A percentile compares a stretch with the other conserved stretches of the same genome.
phyloP scores from a whole-genome alignment of 2,329 filamentous ascomycete genomes.

The Venturia aucupariae region DNA sequence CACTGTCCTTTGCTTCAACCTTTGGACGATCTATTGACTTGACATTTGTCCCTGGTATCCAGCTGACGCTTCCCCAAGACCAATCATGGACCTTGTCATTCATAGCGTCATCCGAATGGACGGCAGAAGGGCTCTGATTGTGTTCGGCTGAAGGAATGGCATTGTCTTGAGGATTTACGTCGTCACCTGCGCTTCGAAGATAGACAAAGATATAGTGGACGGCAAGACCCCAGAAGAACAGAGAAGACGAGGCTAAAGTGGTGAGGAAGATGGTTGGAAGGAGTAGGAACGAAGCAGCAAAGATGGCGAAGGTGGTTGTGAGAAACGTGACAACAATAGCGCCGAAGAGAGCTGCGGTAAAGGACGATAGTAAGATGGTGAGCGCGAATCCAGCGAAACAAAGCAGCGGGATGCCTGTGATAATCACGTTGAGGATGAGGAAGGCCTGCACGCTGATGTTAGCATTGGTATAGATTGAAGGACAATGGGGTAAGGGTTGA shows the following conservation, averaged over 20 bases:
- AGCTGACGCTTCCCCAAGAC: background rate
- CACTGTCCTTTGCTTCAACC: background rate
- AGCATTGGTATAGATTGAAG: slow-evolving; percentile 12
- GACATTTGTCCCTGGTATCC: background rate
- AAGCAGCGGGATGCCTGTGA: slow-evolving; percentile 57
- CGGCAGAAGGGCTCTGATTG: background rate
- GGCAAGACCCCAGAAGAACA: slow-evolving; percentile 59
- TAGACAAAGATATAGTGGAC: slow-evolving; percentile 40
- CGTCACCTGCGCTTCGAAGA: background rate
- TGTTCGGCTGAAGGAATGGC: background rate
- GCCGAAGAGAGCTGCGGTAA: slow-evolving; percentile 49
- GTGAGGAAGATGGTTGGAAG: slow-evolving; percentile 61
- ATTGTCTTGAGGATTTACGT: background rate
- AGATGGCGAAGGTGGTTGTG: slow-evolving; percentile 60
- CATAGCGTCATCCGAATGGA: background rate
- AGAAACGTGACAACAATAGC: slow-evolving; percentile 42
- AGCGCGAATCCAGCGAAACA: slow-evolving; percentile 60
- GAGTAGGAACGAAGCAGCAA: slow-evolving; percentile 57
- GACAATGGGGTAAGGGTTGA: too few relatives aligned
- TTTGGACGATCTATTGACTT: background rate
- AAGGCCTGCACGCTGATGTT: slow-evolving; percentile 49
- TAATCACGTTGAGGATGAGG: slow-evolving; percentile 52
- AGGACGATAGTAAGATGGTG: slow-evolving; percentile 52
- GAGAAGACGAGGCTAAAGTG: slow-evolving; percentile 49
- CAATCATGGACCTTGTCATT: too few relatives aligned